phyloP scores from a whole-genome alignment of 176 grass and related monocot species.

The Musa schizocarpa region DNA sequence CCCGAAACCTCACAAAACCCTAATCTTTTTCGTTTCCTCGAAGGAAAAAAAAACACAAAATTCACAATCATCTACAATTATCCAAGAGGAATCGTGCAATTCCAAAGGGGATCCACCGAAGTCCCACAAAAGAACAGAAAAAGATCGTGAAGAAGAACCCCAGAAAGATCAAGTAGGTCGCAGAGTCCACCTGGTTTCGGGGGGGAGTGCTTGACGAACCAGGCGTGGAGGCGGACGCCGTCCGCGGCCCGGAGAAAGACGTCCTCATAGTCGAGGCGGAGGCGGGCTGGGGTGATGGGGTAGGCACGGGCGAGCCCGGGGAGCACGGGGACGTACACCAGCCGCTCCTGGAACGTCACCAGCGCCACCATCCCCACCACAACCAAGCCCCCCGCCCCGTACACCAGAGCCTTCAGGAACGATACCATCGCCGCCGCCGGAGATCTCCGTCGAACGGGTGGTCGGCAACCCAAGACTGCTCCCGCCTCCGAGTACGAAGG shows the following conservation, averaged over 20 bases:
- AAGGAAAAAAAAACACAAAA: not conserved
- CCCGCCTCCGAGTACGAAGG: not conserved
- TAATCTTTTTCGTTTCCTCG: not conserved
- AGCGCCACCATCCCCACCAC: constrained; percentile 63
- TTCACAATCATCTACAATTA: not conserved
- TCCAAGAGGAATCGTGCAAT: not conserved
- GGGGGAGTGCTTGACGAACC: constrained; percentile 83
- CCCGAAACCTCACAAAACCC: not conserved
- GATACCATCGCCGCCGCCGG: constrained; percentile 29
- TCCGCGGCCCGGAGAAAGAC: constrained; percentile 71
- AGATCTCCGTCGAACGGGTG: constrained; percentile 24
- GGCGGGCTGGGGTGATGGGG: constrained; percentile 50
- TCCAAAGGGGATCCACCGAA: not conserved
- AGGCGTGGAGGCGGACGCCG: constrained; percentile 90
- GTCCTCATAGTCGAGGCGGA: constrained; percentile 67
- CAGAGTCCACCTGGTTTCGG: constrained; percentile 36
- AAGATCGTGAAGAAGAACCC: not conserved
- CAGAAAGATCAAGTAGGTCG: constrained; percentile 1
- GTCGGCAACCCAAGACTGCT: not conserved
- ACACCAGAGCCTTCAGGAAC: constrained; percentile 61
- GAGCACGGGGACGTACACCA: constrained; percentile 93
- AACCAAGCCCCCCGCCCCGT: constrained; percentile 68
- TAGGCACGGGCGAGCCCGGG: constrained; percentile 82
- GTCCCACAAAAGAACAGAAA: not conserved
- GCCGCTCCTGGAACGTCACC: constrained; percentile 92